Evolutionary conservation across 140 eudicot genomes (phyloP), one percentile per base, ranked within the genome.

Genomic region (Oenanthe javanica): DNA sequence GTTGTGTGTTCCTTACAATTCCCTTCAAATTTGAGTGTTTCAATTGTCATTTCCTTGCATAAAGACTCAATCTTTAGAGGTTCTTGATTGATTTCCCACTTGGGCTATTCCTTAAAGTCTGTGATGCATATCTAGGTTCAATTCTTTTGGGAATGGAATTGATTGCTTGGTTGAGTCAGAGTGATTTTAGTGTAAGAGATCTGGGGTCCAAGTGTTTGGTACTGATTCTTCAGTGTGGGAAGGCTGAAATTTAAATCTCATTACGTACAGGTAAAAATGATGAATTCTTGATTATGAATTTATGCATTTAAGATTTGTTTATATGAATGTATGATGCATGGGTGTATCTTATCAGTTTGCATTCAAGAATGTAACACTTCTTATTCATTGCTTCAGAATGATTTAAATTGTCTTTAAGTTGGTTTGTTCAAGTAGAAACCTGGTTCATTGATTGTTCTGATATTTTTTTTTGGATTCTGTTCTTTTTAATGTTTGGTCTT

Each of bases 21-120:
- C 87, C 86, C 93, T 82, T 89, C 83, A 84, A 72, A 85, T 84
- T 81, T 83, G 83, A 91, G 82, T 36, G 6, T 40, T 46, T 61
- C 73, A 59, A 36, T 67, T 61, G 63, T 36, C 50, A 78, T 76
- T 42, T 74, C 42, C 71, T 75, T 59, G 12, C 23, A 71, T 71
- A 73, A 49, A 71, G 72, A 55, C 55, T 61, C 77, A 75, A 71
- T 57, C 38, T 83, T 78, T 59, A 46, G 79, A 18, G 27, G 72
- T 50, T 79, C 67, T 77, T 76, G 49, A 83, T 61, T 54, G 69
- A 83, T 80, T 57, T 70, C 85, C 84, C 87, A 66, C 81, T 85
- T 87, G 86, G 82, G 77, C 52, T 19, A 64, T 71, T 12, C 64
- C 50, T 61, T 61, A 45, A 79, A 21, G 63, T 72, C 64, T 80